phyloP scores from a whole-genome alignment of 139 green algal genomes.

The Chlamydomonas schloesseri region DNA sequence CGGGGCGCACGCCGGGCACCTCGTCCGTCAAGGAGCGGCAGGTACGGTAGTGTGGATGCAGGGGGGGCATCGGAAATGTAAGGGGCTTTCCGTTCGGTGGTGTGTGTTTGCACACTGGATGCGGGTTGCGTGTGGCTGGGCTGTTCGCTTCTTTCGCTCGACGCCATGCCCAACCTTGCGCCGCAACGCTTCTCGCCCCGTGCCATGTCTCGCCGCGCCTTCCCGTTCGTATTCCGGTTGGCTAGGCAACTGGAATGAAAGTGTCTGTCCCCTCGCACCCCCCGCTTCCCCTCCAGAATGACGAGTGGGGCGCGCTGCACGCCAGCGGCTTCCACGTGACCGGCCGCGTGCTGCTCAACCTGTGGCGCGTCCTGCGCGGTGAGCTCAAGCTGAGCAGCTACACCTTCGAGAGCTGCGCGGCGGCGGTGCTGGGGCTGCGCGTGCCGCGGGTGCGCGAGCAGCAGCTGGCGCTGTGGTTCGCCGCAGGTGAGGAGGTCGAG shows the following conservation, averaged over 20 bases:
- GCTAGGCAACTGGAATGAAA: too few species aligned
- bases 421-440: slow-evolving; percentile 85
- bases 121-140: too few species aligned
- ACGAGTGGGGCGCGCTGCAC: slow-evolving; percentile 86
- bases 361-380: slow-evolving; percentile 86
- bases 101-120: too few species aligned
- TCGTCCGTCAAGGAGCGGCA: slow-evolving; percentile 44
- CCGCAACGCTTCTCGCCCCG: too few species aligned
- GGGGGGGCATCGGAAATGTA: too few species aligned
- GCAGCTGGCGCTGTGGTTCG: slow-evolving; percentile 88
- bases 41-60: not conserved
- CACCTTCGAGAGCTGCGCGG: slow-evolving; percentile 82
- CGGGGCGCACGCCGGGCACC: slow-evolving; percentile 72
- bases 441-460: slow-evolving; percentile 76
- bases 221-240: too few species aligned
- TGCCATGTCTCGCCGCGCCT: too few species aligned
- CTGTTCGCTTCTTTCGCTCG: too few species aligned
- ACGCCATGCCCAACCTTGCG: too few species aligned
- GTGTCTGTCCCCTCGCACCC: too few species aligned
- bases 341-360: slow-evolving; percentile 95
- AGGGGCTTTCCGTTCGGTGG: too few species aligned
- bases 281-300: slow-evolving; percentile 64
- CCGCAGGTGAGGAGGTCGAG: slow-evolving; percentile 41
- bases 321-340: slow-evolving; percentile 70
- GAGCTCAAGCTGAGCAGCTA: slow-evolving; percentile 91